phyloP scores from a whole-genome alignment of 306 rosid species.

The Geum urbanum region DNA sequence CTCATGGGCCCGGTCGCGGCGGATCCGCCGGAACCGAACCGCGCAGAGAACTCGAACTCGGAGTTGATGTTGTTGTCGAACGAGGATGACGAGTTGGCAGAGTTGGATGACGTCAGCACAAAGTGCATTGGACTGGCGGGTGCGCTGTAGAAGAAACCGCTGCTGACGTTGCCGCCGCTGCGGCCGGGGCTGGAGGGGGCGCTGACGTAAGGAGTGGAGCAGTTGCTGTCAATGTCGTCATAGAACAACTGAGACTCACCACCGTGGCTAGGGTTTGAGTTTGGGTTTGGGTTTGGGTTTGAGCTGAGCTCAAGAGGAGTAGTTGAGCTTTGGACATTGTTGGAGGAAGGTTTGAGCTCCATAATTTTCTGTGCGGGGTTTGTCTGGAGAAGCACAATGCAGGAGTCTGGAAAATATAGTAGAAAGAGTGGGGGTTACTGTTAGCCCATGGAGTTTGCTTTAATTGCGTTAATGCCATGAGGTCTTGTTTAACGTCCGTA shows the following conservation, averaged over 20 bases:
- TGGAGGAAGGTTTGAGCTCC: slow-evolving; percentile 43
- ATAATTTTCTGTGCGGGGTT: slow-evolving; percentile 21
- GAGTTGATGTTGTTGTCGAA: slow-evolving; percentile 18
- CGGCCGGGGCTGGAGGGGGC: slow-evolving; percentile 97
- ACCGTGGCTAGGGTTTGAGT: slow-evolving; percentile 28
- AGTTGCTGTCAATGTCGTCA: slow-evolving; percentile 71
- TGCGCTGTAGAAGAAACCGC: slow-evolving; percentile 84
- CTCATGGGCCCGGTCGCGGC: slow-evolving; percentile 61
- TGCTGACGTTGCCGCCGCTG: slow-evolving; percentile 43
- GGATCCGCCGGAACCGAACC: slow-evolving; percentile 48
- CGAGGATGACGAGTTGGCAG: slow-evolving; percentile 16
- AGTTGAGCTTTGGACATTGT: slow-evolving; percentile 23
- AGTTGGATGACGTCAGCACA: slow-evolving; percentile 29
- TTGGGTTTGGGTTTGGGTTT: slow-evolving; percentile 13
- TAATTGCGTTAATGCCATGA: slow-evolving; percentile 6
- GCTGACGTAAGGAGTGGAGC: slow-evolving; percentile 92
- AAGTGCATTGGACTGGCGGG: slow-evolving; percentile 96
- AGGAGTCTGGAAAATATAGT: slow-evolving; percentile 13
- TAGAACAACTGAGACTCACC: slow-evolving; percentile 25
- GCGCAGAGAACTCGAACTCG: slow-evolving; percentile 88
- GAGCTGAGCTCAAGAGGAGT: not conserved
- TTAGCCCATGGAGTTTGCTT: not conserved
- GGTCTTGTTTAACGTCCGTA: slow-evolving; percentile 2
- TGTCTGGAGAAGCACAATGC: slow-evolving; percentile 7
- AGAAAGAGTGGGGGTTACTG: not conserved